Evolutionary conservation across 2,329 filamentous ascomycete genomes (phyloP).

Genomic region (Geosmithia morbida): DNA sequence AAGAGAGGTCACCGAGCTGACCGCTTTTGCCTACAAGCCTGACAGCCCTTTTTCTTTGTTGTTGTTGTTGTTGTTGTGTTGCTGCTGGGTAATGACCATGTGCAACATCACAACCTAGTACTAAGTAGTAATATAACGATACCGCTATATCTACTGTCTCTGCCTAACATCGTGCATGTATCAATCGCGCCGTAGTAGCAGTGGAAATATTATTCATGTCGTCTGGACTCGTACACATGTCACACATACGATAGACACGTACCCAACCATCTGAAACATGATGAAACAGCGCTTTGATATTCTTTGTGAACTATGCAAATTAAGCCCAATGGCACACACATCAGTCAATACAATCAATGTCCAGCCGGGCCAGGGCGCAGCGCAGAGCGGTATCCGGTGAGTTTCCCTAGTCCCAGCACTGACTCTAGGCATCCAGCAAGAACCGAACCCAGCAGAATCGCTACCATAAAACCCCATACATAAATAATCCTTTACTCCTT

Average conservation of each 20-base stretch:
- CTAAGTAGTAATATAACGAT: too few relatives aligned
- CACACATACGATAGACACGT: neutral
- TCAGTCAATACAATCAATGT: neutral
- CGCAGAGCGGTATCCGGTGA: neutral
- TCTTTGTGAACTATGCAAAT: neutral
- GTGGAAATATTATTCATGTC: too few relatives aligned
- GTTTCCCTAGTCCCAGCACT: neutral
- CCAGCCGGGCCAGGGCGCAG: neutral
- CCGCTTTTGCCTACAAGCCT: too few relatives aligned
- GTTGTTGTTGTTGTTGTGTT: too few relatives aligned
- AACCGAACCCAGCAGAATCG: neutral
- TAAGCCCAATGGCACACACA: neutral
- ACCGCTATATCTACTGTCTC: too few relatives aligned
- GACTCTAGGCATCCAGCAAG: neutral
- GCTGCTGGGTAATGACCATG: too few relatives aligned
- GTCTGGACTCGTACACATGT: neutral
- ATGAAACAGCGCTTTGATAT: neutral
- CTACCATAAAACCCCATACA: neutral
- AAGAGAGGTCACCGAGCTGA: too few relatives aligned
- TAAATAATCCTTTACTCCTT: neutral
- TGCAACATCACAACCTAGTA: too few relatives aligned
- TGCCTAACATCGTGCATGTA: too few relatives aligned
- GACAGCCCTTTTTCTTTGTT: too few relatives aligned
- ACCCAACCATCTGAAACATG: neutral
- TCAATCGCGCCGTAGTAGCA: too few relatives aligned